A percentile compares a stretch with the other conserved stretches of the same genome.
These are phyloP conservation scores for Alternaria sp. DNA, from an alignment of 2,329 filamentous ascomycete genomes.

Conservation along the genomic window DNA sequence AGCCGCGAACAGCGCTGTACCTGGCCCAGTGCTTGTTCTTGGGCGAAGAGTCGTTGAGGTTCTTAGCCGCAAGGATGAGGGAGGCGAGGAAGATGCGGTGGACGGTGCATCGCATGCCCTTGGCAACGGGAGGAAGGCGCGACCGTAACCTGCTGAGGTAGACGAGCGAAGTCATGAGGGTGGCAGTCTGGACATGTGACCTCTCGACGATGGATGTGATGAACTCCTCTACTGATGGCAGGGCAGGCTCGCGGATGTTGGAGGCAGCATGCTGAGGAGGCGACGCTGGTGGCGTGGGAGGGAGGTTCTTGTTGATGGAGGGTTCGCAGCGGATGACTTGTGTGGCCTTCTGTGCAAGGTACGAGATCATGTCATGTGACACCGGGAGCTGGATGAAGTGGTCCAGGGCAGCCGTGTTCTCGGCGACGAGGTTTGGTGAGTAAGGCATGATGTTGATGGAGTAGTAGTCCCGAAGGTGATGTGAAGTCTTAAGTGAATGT, in stretches of 20 bases:
- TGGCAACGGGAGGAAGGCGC: constrained; percentile 89
- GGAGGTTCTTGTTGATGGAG: constrained; percentile 56
- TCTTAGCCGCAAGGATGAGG: constrained; percentile 89
- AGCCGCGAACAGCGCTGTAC: constrained; percentile 80
- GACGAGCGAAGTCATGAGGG: constrained; percentile 94
- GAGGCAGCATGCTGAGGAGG: constrained; percentile 59
- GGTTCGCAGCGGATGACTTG: constrained; percentile 81
- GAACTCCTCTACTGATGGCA: constrained; percentile 88
- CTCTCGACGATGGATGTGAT: constrained; percentile 89
- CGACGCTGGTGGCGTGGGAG: constrained; percentile 65
- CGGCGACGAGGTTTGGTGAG: constrained; percentile 49
- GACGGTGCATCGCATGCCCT: constrained; percentile 93
- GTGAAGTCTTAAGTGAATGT: constrained; percentile 24
- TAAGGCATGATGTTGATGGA: constrained; percentile 51
- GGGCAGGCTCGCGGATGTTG: constrained; percentile 55
- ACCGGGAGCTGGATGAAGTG: constrained; percentile 81
- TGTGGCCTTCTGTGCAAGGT: constrained; percentile 75
- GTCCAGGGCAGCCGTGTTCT: constrained; percentile 77
- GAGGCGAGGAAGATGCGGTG: constrained; percentile 96
- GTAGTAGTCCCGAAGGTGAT: constrained; percentile 19
- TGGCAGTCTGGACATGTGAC: constrained; percentile 96
- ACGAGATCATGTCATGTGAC: constrained; percentile 75
- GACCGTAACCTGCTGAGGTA: constrained; percentile 86
- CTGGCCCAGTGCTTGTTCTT: constrained; percentile 99
- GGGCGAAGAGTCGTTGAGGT: constrained; percentile 96